phyloP scores from a whole-genome alignment of 768 basidiomycete genomes.

The Suillus cothurnatus region DNA sequence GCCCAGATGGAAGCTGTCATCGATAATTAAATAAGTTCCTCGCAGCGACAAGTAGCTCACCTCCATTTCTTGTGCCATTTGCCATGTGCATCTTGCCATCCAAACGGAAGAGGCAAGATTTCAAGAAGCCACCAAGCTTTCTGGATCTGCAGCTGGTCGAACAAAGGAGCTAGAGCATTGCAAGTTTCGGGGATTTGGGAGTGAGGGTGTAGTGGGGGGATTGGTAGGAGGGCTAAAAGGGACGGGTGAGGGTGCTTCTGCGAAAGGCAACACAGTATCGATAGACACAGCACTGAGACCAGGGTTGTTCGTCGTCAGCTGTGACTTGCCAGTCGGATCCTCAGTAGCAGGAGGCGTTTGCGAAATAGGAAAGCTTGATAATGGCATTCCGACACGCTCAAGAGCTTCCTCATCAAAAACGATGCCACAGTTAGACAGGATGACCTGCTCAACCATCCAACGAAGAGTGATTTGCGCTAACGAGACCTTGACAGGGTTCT shows the following conservation, averaged over 20 bases:
- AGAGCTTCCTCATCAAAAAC: conserved; percentile 56
- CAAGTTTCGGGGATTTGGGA: conserved; percentile 16
- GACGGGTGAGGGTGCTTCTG: neutral
- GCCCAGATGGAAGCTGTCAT: conserved; percentile 48
- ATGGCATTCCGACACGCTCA: conserved; percentile 40
- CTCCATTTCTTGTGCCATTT: conserved; percentile 55
- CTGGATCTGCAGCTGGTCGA: conserved; percentile 50
- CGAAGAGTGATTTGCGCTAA: conserved; percentile 65
- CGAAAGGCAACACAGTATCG: neutral
- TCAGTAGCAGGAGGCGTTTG: conserved; percentile 8
- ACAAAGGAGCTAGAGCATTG: conserved; percentile 49
- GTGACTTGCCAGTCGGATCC: neutral
- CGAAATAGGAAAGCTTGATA: conserved; percentile 10
- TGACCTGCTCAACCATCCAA: conserved; percentile 79
- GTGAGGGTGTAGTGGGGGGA: neutral
- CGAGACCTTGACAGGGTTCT: conserved; percentile 40
- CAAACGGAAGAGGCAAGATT: conserved; percentile 53
- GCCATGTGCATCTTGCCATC: conserved; percentile 58
- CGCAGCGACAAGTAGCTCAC: conserved; percentile 41
- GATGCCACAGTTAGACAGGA: conserved; percentile 59
- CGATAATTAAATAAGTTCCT: conserved; percentile 1
- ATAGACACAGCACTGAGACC: neutral
- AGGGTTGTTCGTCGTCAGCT: neutral
- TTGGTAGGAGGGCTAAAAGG: conserved; percentile 1
- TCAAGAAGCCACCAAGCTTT: conserved; percentile 75